Conservation (phyloP, 2,329 filamentous ascomycete genomes). For the Clonostachys byssicola region DNA sequence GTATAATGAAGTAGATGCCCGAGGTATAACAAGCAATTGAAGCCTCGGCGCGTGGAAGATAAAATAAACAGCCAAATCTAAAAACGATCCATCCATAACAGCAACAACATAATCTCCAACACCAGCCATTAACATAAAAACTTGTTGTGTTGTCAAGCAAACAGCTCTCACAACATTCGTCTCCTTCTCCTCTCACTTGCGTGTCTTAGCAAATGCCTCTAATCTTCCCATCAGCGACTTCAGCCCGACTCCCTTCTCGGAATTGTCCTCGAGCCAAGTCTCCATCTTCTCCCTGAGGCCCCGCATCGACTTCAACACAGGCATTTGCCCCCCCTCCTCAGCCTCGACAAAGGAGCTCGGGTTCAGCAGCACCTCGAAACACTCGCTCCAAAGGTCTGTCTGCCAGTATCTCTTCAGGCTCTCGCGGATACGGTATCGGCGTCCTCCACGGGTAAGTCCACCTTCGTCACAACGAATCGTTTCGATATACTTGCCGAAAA, state of each 20-base stretch:
- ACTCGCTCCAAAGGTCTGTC: slow-evolving; percentile 79
- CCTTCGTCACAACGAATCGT: slow-evolving; percentile 56
- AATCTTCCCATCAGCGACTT: slow-evolving; percentile 65
- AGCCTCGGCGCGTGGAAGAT: too few relatives aligned
- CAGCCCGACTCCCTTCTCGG: slow-evolving; percentile 74
- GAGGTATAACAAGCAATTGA: background rate
- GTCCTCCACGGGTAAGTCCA: slow-evolving; percentile 52
- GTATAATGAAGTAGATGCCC: background rate
- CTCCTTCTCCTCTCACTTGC: slow-evolving; percentile 12
- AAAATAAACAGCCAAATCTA: background rate
- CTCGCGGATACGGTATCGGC: slow-evolving; percentile 78
- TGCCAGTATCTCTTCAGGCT: slow-evolving; percentile 95
- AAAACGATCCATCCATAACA: background rate
- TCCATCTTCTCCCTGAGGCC: slow-evolving; percentile 76
- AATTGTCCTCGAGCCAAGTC: slow-evolving; percentile 72
- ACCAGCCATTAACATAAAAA: too few relatives aligned
- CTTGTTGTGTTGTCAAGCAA: too few relatives aligned
- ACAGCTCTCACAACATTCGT: too few relatives aligned
- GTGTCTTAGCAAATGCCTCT: slow-evolving; percentile 40
- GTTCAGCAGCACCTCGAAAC: slow-evolving; percentile 85
- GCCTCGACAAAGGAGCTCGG: slow-evolving; percentile 61
- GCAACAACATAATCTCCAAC: background rate
- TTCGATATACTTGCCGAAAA: slow-evolving; percentile 95
- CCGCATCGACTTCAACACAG: slow-evolving; percentile 67
- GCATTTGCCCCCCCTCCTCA: slow-evolving; percentile 67